Conservation (phyloP, 208 protist species). For the Wallacemonas rigidus region DNA sequence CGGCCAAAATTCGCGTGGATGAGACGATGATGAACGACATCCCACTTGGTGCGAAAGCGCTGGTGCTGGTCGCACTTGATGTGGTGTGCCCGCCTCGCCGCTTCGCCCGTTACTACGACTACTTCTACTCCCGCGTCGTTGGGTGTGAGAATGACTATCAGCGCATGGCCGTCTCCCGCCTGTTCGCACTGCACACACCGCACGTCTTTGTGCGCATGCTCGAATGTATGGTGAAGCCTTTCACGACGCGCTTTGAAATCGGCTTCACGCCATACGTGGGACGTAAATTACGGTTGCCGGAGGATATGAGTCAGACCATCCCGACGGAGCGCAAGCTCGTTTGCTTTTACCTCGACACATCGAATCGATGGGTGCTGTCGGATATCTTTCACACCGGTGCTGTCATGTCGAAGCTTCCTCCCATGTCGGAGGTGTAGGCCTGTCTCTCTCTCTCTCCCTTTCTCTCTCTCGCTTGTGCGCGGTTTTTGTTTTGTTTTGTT, state of each 20-base stretch:
- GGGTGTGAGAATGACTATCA: constrained; percentile 76
- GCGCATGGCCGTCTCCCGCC: constrained; percentile 63
- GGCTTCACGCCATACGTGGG: constrained; percentile 47
- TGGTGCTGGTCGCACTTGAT: constrained; percentile 62
- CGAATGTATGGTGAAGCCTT: constrained; percentile 74
- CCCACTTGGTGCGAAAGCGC: constrained; percentile 51
- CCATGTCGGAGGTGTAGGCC: constrained; percentile 1
- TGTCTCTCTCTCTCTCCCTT: too few species aligned
- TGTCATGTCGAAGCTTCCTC: constrained; percentile 3
- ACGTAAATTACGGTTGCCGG: constrained; percentile 53
- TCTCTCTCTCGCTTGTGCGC: background rate
- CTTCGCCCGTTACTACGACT: constrained; percentile 65
- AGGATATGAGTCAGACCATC: constrained; percentile 52
- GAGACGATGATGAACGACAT: constrained; percentile 28
- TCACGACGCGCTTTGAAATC: constrained; percentile 67
- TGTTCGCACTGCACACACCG: constrained; percentile 63
- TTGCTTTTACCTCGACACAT: constrained; percentile 72
- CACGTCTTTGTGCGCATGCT: constrained; percentile 37
- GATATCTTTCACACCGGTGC: constrained; percentile 39
- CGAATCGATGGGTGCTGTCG: constrained; percentile 64
- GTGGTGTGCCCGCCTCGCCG: constrained; percentile 77
- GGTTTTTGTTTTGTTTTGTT: background rate
- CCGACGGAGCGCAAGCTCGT: constrained; percentile 70
- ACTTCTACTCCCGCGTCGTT: constrained; percentile 79
- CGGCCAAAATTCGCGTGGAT: constrained; percentile 8